Evolutionary conservation across 2,329 filamentous ascomycete genomes (phyloP), one percentile per base, ranked within the genome.

Genomic region (Graphilbum fragrans): DNA sequence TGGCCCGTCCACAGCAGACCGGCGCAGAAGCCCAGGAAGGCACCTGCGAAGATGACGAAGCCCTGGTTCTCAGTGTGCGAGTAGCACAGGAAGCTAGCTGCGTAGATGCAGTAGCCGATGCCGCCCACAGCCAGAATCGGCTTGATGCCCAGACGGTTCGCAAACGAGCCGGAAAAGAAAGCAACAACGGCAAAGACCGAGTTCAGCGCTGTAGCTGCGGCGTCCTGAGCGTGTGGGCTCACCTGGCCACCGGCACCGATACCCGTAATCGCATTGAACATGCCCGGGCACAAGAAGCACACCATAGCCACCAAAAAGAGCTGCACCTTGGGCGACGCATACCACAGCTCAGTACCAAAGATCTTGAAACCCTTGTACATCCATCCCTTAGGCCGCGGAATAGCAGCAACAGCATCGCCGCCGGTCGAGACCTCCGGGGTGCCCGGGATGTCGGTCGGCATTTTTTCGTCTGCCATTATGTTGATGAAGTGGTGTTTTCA

Each of bases 1-100:
- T 90, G 84, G 1, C 81, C 84, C 27, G 80, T 81, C 85, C 84
- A 92, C 23, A 92, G 67, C 32, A 90, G 68, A 55, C 81, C 84
- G 37, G 85, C 85, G 55, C 83, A 88, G 43, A 86, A 64, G 60
- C 85, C 85, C 35, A 88, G 74, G 45, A 86, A 69, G 14, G 78
- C 79, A 49, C 85, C 84, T 5, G 83, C 76, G 51, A 88, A 87
- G 52, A 83, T 75, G 55, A 80, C 77, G 61, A 86, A 88, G 45
- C 79, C 80, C 44, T 70, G 61, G 55, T 81, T 82, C 39, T 65
- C 42, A 18, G 67, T 82, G 62, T 86, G 80, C 52, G 74, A 77
- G 62, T 79, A 87, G 62, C 66, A 71, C 33, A 87, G 66, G 60
- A 85, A 82, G 41, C 74, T 75, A 37, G 77, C 73, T 34, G 81